phyloP scores from a whole-genome alignment of 1,284 basidiomycete species.

The Gomphus sp. region DNA sequence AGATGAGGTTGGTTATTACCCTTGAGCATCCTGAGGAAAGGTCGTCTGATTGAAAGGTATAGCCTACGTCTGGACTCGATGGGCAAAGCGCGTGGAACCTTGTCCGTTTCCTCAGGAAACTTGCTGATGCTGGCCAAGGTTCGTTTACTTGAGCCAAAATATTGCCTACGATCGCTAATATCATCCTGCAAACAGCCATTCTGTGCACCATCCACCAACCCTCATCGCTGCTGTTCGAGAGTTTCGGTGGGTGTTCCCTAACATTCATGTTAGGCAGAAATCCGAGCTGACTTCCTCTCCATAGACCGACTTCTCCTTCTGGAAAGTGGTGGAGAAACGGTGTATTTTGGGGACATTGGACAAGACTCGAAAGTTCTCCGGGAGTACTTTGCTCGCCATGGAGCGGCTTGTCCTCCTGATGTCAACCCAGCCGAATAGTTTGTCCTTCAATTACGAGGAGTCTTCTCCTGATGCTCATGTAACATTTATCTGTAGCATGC shows the following conservation, averaged over 20 bases:
- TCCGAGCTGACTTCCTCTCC: neutral
- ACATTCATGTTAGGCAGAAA: neutral
- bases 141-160: conserved; percentile 25
- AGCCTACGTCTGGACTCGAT: conserved; percentile 44
- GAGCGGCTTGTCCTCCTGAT: conserved; percentile 35
- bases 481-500: conserved; percentile 18
- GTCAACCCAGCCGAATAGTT: conserved; percentile 34
- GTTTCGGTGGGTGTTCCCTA: conserved; percentile 24
- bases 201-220: conserved; percentile 38
- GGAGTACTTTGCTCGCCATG: conserved; percentile 41
- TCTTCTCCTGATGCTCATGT: neutral
- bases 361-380: conserved; percentile 37
- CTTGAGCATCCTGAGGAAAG: neutral
- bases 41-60: neutral
- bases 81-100: conserved; percentile 48
- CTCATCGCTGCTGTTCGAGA: conserved; percentile 42
- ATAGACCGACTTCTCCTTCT: conserved; percentile 32
- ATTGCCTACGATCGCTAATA: conserved; percentile 19
- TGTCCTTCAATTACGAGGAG: neutral
- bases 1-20: conserved; percentile 25
- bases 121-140: conserved; percentile 40
- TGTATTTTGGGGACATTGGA: conserved; percentile 47
- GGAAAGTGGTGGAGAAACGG: conserved; percentile 36
- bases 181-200: conserved; percentile 12
- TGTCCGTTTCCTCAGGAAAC: conserved; percentile 39